Percentiles rank a stretch among this genome's conserved stretches.
phyloP scores from a whole-genome alignment of 805 yeast genomes.

The Yarrowia osloensis region DNA sequence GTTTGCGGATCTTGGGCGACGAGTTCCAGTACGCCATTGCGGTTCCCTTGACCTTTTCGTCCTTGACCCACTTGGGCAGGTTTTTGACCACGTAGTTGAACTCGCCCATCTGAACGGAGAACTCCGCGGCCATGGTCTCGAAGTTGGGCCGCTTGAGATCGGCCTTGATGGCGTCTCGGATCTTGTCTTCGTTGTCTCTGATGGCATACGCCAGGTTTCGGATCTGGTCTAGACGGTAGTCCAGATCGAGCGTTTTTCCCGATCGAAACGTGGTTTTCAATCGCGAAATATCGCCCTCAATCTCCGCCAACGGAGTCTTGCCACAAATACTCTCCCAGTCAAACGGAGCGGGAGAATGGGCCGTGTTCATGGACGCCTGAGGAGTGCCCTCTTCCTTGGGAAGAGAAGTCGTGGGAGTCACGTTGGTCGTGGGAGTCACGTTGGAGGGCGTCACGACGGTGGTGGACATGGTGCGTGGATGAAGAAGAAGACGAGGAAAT shows the following conservation, averaged over 20 bases:
- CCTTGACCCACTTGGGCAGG: constrained; percentile 63
- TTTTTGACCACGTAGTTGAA: constrained; percentile 58
- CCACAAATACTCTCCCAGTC: constrained; percentile 24
- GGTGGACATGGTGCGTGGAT: not conserved
- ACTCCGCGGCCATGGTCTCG: constrained; percentile 66
- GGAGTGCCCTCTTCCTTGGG: not conserved
- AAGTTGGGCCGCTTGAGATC: constrained; percentile 68
- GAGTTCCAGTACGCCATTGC: constrained; percentile 35
- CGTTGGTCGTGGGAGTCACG: not conserved
- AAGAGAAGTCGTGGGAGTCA: not conserved
- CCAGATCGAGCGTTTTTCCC: constrained; percentile 54
- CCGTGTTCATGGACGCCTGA: not conserved
- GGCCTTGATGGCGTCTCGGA: constrained; percentile 57
- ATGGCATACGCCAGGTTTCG: constrained; percentile 66
- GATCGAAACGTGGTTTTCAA: constrained; percentile 46
- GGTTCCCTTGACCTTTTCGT: constrained; percentile 42
- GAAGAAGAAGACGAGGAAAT: not conserved
- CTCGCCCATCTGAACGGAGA: constrained; percentile 54
- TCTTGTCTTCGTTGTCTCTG: constrained; percentile 55
- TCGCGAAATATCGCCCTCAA: not conserved
- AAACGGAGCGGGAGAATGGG: not conserved
- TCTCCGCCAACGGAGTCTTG: not conserved
- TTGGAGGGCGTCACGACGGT: too few species aligned
- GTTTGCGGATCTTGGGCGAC: constrained; percentile 38
- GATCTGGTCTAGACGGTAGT: constrained; percentile 61